Conservation (phyloP, 495 filamentous ascomycete species). For the Aeminium ludgeri region DNA sequence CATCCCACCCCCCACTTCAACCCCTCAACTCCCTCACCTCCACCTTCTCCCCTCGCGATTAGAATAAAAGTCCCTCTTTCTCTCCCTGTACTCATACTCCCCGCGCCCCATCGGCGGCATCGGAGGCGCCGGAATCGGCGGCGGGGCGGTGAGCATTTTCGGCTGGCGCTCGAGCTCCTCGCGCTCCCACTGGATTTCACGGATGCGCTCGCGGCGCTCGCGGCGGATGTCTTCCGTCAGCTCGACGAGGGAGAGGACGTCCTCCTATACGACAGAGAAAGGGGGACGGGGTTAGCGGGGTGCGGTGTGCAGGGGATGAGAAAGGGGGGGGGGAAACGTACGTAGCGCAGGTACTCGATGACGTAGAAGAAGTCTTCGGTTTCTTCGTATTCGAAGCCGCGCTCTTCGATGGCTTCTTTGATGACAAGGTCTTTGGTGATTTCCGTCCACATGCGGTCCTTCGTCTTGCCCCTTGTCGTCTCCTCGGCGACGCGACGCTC, state of each 20-base stretch:
- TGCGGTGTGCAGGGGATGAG: too few species aligned
- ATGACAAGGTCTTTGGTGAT: slow-evolving; percentile 87
- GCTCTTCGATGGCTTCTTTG: slow-evolving; percentile 67
- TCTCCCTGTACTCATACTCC: too few species aligned
- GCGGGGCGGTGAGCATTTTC: slow-evolving; percentile 6
- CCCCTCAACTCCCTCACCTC: too few species aligned
- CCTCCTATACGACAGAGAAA: slow-evolving; percentile 52
- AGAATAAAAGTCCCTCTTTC: too few species aligned
- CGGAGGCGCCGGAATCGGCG: slow-evolving; percentile 10
- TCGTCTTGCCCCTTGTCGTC: slow-evolving; percentile 21
- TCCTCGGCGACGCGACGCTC: background rate
- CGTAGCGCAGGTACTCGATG: slow-evolving; percentile 75
- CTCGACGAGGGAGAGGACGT: slow-evolving; percentile 69
- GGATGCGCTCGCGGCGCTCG: slow-evolving; percentile 55
- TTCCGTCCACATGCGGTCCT: slow-evolving; percentile 82
- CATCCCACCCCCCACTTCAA: too few species aligned
- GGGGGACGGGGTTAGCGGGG: background rate
- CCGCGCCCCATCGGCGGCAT: too few species aligned
- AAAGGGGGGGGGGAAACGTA: slow-evolving; percentile 31
- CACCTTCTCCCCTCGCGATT: too few species aligned
- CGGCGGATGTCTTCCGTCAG: slow-evolving; percentile 67
- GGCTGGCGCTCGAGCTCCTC: slow-evolving; percentile 24
- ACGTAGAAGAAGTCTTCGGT: slow-evolving; percentile 81
- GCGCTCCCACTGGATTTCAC: slow-evolving; percentile 69
- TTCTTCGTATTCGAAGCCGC: slow-evolving; percentile 85